These are phyloP conservation scores for Chrysochromulina parva DNA, from an alignment of 78 protist genomes.

Conservation along the genomic window DNA sequence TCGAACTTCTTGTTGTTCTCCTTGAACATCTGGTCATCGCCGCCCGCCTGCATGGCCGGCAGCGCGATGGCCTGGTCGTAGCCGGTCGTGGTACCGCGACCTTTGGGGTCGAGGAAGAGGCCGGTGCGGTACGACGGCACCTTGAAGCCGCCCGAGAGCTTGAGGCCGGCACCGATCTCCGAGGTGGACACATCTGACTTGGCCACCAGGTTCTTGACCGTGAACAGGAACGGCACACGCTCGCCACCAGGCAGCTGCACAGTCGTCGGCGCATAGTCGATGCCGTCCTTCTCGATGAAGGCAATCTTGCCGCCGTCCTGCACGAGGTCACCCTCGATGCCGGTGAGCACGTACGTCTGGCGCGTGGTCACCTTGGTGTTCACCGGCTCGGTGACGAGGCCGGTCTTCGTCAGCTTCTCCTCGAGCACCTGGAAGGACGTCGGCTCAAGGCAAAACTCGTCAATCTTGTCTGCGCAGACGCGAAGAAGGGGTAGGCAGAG, in stretches of 20 bases:
- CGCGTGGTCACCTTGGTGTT: conserved; percentile 42
- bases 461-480: conserved; percentile 13
- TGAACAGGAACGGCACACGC: conserved; percentile 60
- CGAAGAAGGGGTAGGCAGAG: too few relatives aligned
- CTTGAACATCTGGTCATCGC: conserved; percentile 25
- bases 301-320: conserved; percentile 18
- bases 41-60: conserved; percentile 49
- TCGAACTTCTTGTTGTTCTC: conserved; percentile 55
- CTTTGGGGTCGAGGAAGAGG: conserved; percentile 65
- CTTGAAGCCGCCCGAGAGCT: not conserved
- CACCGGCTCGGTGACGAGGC: conserved; percentile 1
- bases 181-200: not conserved
- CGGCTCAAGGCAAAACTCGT: conserved; percentile 39
- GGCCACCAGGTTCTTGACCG: conserved; percentile 53
- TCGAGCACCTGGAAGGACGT: not conserved
- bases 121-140: conserved; percentile 63
- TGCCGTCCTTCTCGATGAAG: conserved; percentile 45
- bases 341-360: conserved; percentile 45
- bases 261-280: conserved; percentile 57
- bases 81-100: conserved; percentile 56
- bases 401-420: conserved; percentile 17
- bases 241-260: conserved; percentile 63
- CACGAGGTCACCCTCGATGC: conserved; percentile 32
- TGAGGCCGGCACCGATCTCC: not conserved
- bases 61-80: conserved; percentile 56